These are phyloP conservation scores for Ganoderma leucocontextum DNA, from an alignment of 1,284 basidiomycete species.

Conservation along the genomic window DNA sequence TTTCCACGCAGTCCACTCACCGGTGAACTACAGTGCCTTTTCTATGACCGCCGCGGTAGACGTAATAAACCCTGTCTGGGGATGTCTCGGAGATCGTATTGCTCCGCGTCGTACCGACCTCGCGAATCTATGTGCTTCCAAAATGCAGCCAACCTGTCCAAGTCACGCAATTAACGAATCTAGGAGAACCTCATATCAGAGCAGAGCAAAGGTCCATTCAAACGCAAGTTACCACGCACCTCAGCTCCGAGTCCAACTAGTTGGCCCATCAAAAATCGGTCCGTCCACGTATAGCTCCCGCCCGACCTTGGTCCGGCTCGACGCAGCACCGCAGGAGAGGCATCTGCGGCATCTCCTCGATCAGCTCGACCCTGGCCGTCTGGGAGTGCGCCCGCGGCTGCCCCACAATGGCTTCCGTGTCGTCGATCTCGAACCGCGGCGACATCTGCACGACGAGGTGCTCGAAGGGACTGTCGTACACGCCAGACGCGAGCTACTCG, in stretches of 20 bases:
- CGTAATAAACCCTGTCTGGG: background rate
- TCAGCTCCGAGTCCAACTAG: no score
- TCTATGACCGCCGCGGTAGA: background rate
- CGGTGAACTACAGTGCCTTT: background rate
- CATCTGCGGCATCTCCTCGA: background rate
- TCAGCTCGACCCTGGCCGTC: background rate
- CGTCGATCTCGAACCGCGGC: background rate
- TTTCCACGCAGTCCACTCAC: background rate
- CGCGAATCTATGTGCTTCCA: background rate
- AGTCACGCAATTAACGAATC: background rate
- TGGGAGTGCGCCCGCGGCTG: background rate
- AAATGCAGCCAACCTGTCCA: background rate
- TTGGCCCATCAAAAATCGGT: background rate
- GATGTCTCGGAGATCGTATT: background rate
- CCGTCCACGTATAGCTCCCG: background rate
- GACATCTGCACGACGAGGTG: slow-evolving; percentile 8
- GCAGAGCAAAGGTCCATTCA: background rate
- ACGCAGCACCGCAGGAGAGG: background rate
- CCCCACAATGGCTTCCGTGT: background rate
- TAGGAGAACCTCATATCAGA: background rate
- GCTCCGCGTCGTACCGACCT: background rate
- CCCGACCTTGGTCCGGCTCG: background rate
- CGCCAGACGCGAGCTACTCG: slow-evolving; percentile 5
- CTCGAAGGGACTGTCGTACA: background rate
- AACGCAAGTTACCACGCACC: background rate